phyloP scores from a whole-genome alignment of 176 grass and related monocot genomes.

The Neostapfia colusana region DNA sequence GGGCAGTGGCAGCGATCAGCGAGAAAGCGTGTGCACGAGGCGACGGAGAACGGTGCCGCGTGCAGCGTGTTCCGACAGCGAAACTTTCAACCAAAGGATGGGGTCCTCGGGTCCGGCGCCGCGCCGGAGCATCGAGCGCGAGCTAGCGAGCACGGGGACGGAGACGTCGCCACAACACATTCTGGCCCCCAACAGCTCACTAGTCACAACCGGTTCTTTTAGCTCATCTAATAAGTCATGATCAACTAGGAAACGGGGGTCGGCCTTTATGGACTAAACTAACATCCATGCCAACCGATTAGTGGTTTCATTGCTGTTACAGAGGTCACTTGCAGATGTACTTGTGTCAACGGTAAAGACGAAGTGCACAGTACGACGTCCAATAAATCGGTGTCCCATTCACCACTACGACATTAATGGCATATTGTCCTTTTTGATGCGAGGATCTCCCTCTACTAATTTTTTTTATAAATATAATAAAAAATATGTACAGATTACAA shows the following conservation, averaged over 20 bases:
- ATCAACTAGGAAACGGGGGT: too few species aligned
- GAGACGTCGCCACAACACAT: not conserved
- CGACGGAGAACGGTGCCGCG: slow-evolving; percentile 26
- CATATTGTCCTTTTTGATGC: too few species aligned
- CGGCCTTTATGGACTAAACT: not conserved
- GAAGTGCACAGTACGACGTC: too few species aligned
- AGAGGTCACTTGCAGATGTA: too few species aligned
- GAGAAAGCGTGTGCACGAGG: slow-evolving; percentile 23
- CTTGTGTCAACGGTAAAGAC: too few species aligned
- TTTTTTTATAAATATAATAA: too few species aligned
- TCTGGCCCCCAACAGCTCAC: slow-evolving; percentile 12
- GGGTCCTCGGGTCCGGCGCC: not conserved
- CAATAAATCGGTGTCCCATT: too few species aligned
- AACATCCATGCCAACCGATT: not conserved
- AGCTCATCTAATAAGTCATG: not conserved
- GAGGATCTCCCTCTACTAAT: too few species aligned
- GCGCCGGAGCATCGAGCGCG: not conserved
- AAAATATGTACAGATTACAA: too few species aligned
- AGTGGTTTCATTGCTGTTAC: too few species aligned
- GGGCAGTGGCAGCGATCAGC: not conserved
- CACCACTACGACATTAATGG: too few species aligned
- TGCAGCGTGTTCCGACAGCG: not conserved
- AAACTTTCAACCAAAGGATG: not conserved
- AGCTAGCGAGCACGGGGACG: not conserved
- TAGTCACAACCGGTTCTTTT: slow-evolving; percentile 1